Base-by-base conservation (phyloP, 352 stramenopile species). In the Aphanomyces stellatus region DNA sequence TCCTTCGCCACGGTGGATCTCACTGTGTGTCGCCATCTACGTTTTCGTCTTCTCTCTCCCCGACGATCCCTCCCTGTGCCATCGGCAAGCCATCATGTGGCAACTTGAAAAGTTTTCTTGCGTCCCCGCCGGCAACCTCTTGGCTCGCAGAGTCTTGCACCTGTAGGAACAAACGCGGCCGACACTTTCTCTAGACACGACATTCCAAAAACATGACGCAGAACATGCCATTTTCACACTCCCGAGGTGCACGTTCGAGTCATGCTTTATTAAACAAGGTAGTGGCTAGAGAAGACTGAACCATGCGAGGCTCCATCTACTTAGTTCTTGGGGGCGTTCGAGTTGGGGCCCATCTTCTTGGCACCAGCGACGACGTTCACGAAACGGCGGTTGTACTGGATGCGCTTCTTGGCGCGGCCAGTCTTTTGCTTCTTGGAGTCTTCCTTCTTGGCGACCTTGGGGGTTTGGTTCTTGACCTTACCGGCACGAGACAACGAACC, bases 361-460 rank as follows among this genome's bases (percentile, higher is more conserved):
- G 95, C 96, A 75, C 95, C 95, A 76, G 97, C 95, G 71, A 97
- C 96, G 71, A 99, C 96, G 88, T 99, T 99, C 62, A 99, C 96
- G 87, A 99, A 99, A 81, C 97, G 91, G 75, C 97, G 93, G 86
- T 99, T 99, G 96, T 99, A 99, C 86, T 99, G 96, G 85, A 98
- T 98, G 82, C 97, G 91, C 93, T 99, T 99, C 93, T 99, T 99
- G 57, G 97, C 97, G 66, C 97, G 95, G 76, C 97, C 97, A 62
- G 88, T 95, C 66, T 97, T 93, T 74, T 94, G 78, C 83, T 99
- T 99, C 91, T 99, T 96, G 73, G 78, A 98, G 77, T 98, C 97
- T 81, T 99, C 97, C 83, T 97, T 82, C 80, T 97, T 97, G 78
- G 97, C 92, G 46, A 99, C 96, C 93, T 99, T 99, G 74, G 97